Percentiles rank a stretch among this genome's conserved stretches.
These are phyloP conservation scores for Fusarium dimerum DNA, from an alignment of 2,329 filamentous ascomycete genomes.

Conservation along the genomic window DNA sequence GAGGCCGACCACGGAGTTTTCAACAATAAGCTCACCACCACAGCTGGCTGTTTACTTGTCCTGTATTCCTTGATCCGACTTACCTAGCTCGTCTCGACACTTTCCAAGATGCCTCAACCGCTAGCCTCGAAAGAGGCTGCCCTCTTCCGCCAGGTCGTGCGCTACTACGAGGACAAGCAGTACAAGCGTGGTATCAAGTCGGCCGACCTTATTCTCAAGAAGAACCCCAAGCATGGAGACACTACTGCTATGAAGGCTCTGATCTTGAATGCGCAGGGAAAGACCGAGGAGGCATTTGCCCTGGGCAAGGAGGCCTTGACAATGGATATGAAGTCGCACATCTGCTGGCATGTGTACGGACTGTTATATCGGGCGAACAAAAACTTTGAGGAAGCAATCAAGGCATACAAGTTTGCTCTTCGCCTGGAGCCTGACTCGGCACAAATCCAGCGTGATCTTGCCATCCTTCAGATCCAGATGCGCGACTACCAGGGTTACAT, in stretches of 20 bases:
- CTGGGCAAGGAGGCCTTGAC: constrained; percentile 90
- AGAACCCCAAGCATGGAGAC: constrained; percentile 94
- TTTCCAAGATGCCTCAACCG: constrained; percentile 66
- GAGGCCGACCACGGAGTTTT: background rate
- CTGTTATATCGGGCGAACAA: constrained; percentile 90
- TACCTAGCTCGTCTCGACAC: background rate
- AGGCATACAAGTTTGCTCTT: constrained; percentile 96
- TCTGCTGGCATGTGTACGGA: constrained; percentile 99
- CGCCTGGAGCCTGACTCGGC: constrained; percentile 89
- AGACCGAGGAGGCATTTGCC: constrained; percentile 90
- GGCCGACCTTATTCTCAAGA: constrained; percentile 94
- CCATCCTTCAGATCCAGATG: constrained; percentile 93
- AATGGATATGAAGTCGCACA: constrained; percentile 98
- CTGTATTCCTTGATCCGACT: background rate
- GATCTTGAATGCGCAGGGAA: constrained; percentile 90
- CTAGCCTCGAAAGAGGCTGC: constrained; percentile 86
- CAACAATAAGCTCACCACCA: background rate
- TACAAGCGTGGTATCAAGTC: constrained; percentile 94
- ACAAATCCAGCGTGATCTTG: constrained; percentile 92
- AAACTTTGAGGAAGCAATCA: constrained; percentile 98
- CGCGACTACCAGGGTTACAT: constrained; percentile 93
- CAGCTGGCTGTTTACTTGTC: background rate
- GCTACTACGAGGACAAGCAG: constrained; percentile 96
- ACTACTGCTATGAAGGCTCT: constrained; percentile 99
- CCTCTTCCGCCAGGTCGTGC: constrained; percentile 92